phyloP scores from a whole-genome alignment of 2,329 filamentous ascomycete genomes.

The Hypoxylon sp. region DNA sequence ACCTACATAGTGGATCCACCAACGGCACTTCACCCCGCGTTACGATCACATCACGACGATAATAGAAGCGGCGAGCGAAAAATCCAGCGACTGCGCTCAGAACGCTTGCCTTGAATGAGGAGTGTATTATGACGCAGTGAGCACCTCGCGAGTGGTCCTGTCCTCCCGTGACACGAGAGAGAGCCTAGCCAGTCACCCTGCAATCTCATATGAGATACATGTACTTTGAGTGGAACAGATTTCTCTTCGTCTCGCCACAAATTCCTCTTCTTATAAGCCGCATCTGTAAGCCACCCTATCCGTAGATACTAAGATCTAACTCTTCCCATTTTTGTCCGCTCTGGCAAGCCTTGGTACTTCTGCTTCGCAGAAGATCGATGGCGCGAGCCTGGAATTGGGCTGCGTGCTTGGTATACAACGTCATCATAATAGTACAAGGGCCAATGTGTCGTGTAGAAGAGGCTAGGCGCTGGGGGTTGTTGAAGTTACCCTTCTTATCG shows the following conservation, averaged over 20 bases:
- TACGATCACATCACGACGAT: not conserved
- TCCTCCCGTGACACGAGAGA: not conserved
- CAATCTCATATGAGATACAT: not conserved
- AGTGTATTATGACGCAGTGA: constrained; percentile 5
- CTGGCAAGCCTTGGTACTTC: constrained; percentile 8
- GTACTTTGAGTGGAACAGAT: constrained; percentile 5
- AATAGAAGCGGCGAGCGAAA: not conserved
- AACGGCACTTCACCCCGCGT: not conserved
- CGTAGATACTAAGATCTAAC: constrained; percentile 8
- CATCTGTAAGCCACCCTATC: not conserved
- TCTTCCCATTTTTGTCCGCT: constrained; percentile 7
- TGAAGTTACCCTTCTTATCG: constrained; percentile 1
- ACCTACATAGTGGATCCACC: not conserved
- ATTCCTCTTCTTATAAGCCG: not conserved
- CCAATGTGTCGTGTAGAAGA: constrained; percentile 10
- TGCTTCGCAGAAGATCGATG: constrained; percentile 11
- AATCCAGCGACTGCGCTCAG: not conserved
- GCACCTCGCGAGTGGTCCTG: not conserved
- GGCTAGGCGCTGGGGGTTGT: constrained; percentile 9
- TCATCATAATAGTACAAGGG: constrained; percentile 40
- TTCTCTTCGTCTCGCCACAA: not conserved
- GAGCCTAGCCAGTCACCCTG: not conserved
- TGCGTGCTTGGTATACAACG: constrained; percentile 41
- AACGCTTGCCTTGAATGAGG: constrained; percentile 8
- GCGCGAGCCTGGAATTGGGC: constrained; percentile 24